phyloP scores from a whole-genome alignment of 108 stramenopile genomes.

The Mediolabrus comicus region DNA sequence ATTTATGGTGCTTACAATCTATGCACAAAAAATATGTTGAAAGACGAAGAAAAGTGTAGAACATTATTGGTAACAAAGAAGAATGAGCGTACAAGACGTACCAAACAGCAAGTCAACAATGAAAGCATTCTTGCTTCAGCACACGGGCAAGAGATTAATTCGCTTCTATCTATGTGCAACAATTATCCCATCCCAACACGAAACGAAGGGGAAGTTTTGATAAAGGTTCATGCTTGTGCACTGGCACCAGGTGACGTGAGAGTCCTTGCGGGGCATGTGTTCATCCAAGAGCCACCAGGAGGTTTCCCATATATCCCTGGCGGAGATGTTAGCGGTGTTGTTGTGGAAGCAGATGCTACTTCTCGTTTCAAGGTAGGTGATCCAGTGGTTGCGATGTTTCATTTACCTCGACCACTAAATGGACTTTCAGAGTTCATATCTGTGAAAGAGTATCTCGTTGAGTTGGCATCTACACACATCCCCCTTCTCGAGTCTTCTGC shows the following conservation, averaged over 20 bases:
- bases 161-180: constrained; percentile 14
- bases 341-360: constrained; percentile 37
- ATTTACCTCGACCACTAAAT: constrained; percentile 36
- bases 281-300: constrained; percentile 29
- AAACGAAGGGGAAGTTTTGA: constrained; percentile 34
- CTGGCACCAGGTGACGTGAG: constrained; percentile 51
- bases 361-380: constrained; percentile 47
- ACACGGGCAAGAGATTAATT: constrained; percentile 20
- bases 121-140: constrained; percentile 17
- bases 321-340: constrained; percentile 53
- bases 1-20: too few relatives aligned
- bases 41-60: not conserved
- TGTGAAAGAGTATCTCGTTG: constrained; percentile 34
- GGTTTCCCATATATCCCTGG: constrained; percentile 56
- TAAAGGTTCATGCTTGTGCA: constrained; percentile 50
- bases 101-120: constrained; percentile 8
- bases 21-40: not conserved
- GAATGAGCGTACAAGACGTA: constrained; percentile 10
- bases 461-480: constrained; percentile 18
- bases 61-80: not conserved
- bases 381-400: constrained; percentile 39
- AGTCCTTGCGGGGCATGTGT: constrained; percentile 43
- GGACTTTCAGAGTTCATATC: constrained; percentile 52
- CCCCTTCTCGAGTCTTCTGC: constrained; percentile 13
- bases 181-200: constrained; percentile 17